These are phyloP conservation scores for Saccharomyces hybrid DNA, from an alignment of 1,139 yeast genomes.

Conservation along the genomic window DNA sequence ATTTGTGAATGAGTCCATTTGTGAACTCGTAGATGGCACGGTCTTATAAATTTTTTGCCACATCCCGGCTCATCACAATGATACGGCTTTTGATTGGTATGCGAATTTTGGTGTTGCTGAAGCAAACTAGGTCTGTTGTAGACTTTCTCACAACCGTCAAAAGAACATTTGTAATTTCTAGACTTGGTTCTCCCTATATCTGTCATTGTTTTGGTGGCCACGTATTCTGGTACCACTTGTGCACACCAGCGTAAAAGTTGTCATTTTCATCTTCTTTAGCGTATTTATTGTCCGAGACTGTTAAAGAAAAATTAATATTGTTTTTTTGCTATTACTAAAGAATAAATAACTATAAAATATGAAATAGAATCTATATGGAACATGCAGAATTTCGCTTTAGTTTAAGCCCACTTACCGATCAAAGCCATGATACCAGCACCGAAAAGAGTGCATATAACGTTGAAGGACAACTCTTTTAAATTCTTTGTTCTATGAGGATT, in stretches of 20 bases:
- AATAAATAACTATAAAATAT: background rate
- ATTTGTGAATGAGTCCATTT: conserved; percentile 56
- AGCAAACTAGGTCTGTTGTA: conserved; percentile 45
- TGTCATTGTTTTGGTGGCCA: background rate
- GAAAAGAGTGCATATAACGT: conserved; percentile 31
- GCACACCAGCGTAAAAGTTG: background rate
- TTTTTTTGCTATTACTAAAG: background rate
- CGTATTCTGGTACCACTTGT: background rate
- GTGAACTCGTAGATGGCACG: conserved; percentile 60
- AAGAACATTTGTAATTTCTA: conserved; percentile 37
- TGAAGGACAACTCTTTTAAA: conserved; percentile 35
- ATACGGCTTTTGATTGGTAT: conserved; percentile 75
- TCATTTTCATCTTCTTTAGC: background rate
- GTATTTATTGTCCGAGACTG: background rate
- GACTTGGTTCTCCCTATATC: conserved; percentile 46
- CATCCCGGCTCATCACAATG: conserved; percentile 63
- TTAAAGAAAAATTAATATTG: background rate
- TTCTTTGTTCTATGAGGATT: conserved; percentile 46
- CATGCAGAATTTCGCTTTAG: background rate
- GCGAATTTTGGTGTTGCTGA: conserved; percentile 66
- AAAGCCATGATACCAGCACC: conserved; percentile 85
- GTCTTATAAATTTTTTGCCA: conserved; percentile 61
- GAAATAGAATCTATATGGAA: background rate
- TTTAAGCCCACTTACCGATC: conserved; percentile 80
- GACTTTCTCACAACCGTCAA: conserved; percentile 37